Base-by-base conservation (phyloP, 352 stramenopile genomes). In the Pythium dissimile region DNA sequence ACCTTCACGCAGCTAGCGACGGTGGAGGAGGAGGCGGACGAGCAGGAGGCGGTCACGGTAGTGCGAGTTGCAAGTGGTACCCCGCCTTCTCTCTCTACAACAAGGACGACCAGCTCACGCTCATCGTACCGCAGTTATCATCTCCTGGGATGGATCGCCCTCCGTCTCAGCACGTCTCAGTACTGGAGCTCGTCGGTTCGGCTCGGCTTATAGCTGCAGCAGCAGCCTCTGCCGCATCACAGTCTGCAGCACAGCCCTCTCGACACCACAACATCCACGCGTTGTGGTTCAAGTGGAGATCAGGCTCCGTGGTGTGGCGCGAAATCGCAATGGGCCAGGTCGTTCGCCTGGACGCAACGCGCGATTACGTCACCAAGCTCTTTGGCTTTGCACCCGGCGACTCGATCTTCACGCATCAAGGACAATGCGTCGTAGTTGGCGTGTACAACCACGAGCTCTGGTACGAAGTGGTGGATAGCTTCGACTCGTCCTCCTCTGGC, bases 81-180 rank as follows among this genome's bases (percentile, higher is more conserved):
- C 89, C 90, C 10, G 88, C 89, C 8, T 82, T 97, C 41, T 96
- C 88, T 2, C 69, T 97, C 63, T 97, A 97, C 64, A 97, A 97
- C 68, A 96, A 95, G 56, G 86, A 92, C 39, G 88, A 96, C 45
- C 80, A 90, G 42, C 47, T 96, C 15, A 93, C 84, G 9, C 45
- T 96, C 16, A 64, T 92, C 5, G 77, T 77, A 23, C 71, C 78
- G 23, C 45, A 12, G 12, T 49, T 15, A 11, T 30, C 47, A 1
- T n/a, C 21, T 43, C 23, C 1, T 21, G 18, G 54, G 39, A 38
- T 58, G 11, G 18, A 16, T 15, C 32, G 38, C 13, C 47, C 49
- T 12, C 44, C 28, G 13, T 54, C 64, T 8, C 75, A 83, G 49
- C 70, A 79, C 38, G 63, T 66, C 7, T 85, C 79, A 1, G 70